These are phyloP conservation scores for Endoconidiophora polonica DNA, from an alignment of 2,329 filamentous ascomycete species.

Conservation along the genomic window DNA sequence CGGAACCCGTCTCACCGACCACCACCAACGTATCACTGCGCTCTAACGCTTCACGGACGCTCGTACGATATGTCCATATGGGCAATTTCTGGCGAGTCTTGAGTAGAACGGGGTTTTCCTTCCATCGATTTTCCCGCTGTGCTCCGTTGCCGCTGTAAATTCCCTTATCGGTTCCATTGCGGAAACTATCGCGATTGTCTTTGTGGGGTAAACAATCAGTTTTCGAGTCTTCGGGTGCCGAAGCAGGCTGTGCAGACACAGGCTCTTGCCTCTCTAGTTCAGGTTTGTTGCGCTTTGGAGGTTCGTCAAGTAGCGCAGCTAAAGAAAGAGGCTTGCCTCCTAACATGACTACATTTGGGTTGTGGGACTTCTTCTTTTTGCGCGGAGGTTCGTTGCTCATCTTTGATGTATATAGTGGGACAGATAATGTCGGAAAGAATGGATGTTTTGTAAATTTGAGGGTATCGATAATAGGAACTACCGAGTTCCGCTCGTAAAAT, in stretches of 20 bases:
- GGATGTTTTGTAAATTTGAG: too few species aligned
- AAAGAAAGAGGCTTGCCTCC: conserved; percentile 33
- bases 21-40: conserved; percentile 61
- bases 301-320: conserved; percentile 30
- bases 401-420: not conserved
- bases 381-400: conserved; percentile 16
- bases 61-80: conserved; percentile 58
- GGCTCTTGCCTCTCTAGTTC: conserved; percentile 21
- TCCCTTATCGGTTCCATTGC: not conserved
- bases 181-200: not conserved
- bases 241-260: conserved; percentile 21
- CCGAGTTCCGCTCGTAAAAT: too few species aligned
- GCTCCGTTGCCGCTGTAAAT: not conserved
- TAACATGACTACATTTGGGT: conserved; percentile 26
- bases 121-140: conserved; percentile 7
- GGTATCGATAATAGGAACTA: too few species aligned
- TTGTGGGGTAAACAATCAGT: not conserved
- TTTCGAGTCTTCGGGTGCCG: not conserved
- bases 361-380: conserved; percentile 24
- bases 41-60: conserved; percentile 49
- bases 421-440: not conserved
- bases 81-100: conserved; percentile 51
- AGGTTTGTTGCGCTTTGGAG: conserved; percentile 11
- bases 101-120: conserved; percentile 21
- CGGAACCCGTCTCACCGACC: conserved; percentile 86